Percentiles rank a stretch among this genome's conserved stretches.
Evolutionary conservation across 2,329 filamentous ascomycete species (phyloP).

Genomic region (Calonectria pseudoreteaudii): DNA sequence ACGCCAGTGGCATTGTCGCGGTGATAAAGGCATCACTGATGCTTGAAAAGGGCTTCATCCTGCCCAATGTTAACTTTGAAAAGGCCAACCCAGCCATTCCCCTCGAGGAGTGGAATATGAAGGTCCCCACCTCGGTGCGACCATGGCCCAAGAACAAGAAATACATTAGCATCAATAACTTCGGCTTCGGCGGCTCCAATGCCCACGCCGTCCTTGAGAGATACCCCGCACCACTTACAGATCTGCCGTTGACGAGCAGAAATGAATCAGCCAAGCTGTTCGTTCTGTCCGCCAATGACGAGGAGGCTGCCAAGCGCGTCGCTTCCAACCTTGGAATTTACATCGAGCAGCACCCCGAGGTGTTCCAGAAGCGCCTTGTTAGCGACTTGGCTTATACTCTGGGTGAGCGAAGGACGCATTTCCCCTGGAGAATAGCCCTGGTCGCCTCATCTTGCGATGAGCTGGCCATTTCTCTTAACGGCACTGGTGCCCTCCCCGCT

Average conservation of each 20-base stretch:
- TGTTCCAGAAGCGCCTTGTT: conserved; percentile 57
- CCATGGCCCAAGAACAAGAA: conserved; percentile 62
- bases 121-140: conserved; percentile 56
- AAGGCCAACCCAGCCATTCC: conserved; percentile 61
- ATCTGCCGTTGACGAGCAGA: conserved; percentile 27
- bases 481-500: conserved; percentile 31
- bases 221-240: background rate
- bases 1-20: conserved; percentile 62
- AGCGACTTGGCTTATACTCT: conserved; percentile 62
- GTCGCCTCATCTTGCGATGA: conserved; percentile 58
- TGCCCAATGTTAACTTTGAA: conserved; percentile 64
- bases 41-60: conserved; percentile 62
- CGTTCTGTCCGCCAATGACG: conserved; percentile 54
- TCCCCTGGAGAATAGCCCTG: conserved; percentile 58
- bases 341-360: conserved; percentile 55
- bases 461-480: conserved; percentile 57
- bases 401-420: conserved; percentile 56
- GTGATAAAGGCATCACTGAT: conserved; percentile 65
- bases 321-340: conserved; percentile 50
- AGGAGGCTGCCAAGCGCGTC: conserved; percentile 47
- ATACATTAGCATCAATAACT: conserved; percentile 63
- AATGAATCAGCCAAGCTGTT: conserved; percentile 52
- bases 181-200: conserved; percentile 61
- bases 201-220: conserved; percentile 55
- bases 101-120: conserved; percentile 62